Percentiles rank a stretch among this genome's conserved stretches.
phyloP scores from a whole-genome alignment of 2,329 filamentous ascomycete species.

The Dissoconium aciculare region DNA sequence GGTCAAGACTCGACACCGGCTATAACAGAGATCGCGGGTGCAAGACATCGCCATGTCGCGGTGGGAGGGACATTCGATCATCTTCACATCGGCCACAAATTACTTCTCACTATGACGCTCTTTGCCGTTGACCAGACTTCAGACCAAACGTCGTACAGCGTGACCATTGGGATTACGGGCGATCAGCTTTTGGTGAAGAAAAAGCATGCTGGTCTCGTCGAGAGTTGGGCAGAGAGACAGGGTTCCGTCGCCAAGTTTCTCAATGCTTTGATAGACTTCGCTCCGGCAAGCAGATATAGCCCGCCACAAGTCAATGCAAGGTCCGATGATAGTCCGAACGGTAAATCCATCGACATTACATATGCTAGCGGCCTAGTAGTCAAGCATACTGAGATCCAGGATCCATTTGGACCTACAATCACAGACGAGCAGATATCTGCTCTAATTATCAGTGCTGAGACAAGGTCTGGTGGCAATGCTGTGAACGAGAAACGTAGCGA shows the following conservation, averaged over 20 bases:
- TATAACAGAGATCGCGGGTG: slow-evolving; percentile 13
- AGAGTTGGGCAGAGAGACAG: slow-evolving; percentile 65
- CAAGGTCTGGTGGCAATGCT: slow-evolving; percentile 62
- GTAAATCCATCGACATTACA: slow-evolving; percentile 39
- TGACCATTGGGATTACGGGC: slow-evolving; percentile 78
- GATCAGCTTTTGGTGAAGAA: slow-evolving; percentile 79
- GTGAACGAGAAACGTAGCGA: slow-evolving; percentile 72
- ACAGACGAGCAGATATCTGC: slow-evolving; percentile 64
- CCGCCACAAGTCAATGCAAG: slow-evolving; percentile 26
- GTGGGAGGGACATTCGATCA: slow-evolving; percentile 95
- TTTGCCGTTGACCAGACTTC: slow-evolving; percentile 45
- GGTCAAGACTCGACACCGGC: not conserved
- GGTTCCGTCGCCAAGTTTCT: slow-evolving; percentile 58
- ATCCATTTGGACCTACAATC: slow-evolving; percentile 82
- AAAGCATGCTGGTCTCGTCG: slow-evolving; percentile 66
- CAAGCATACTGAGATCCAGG: slow-evolving; percentile 70
- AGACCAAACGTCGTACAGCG: slow-evolving; percentile 30
- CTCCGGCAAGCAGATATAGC: slow-evolving; percentile 26
- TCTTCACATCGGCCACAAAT: slow-evolving; percentile 85
- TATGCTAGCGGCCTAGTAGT: slow-evolving; percentile 51
- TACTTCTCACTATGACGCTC: slow-evolving; percentile 78
- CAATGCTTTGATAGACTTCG: slow-evolving; percentile 43
- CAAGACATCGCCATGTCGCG: slow-evolving; percentile 48
- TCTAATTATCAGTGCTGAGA: slow-evolving; percentile 79
- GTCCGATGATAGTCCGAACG: slow-evolving; percentile 33